A percentile compares a stretch with the other conserved stretches of the same genome.
phyloP scores from a whole-genome alignment of 345 rosid species.

The Schrenkiella parvula region DNA sequence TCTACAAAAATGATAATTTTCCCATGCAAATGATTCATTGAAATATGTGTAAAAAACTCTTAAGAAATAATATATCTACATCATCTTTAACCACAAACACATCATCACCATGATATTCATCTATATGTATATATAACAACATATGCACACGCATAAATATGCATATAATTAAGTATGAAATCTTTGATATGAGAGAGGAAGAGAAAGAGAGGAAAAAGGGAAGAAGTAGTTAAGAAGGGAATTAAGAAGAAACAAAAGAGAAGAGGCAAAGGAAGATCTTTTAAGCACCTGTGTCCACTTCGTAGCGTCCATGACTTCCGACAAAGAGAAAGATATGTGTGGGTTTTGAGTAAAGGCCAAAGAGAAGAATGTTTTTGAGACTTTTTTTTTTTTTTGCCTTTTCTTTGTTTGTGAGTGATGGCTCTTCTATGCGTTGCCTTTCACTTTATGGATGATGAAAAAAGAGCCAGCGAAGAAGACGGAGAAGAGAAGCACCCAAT shows the following conservation, averaged over 20 bases:
- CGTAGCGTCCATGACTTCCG: constrained; percentile 39
- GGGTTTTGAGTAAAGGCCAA: constrained; percentile 26
- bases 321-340: constrained; percentile 33
- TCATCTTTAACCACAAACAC: background rate
- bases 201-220: background rate
- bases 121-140: background rate
- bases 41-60: background rate
- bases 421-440: constrained; percentile 32
- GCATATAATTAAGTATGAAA: background rate
- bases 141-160: background rate
- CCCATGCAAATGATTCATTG: constrained; percentile 19
- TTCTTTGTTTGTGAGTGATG: constrained; percentile 31
- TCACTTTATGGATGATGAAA: constrained; percentile 36
- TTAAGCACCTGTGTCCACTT: constrained; percentile 40
- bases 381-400: constrained; percentile 18
- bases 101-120: background rate
- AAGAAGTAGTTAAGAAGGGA: constrained; percentile 1
- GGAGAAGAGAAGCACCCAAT: constrained; percentile 26
- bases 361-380: constrained; percentile 31
- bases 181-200: background rate
- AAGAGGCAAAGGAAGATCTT: constrained; percentile 23
- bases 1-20: background rate
- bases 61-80: background rate
- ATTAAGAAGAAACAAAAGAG: constrained; percentile 23
- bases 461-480: constrained; percentile 35